Percentiles rank a stretch among this genome's conserved stretches.
Conservation (phyloP, 345 rosid genomes). For the Moricandia arvensis region DNA sequence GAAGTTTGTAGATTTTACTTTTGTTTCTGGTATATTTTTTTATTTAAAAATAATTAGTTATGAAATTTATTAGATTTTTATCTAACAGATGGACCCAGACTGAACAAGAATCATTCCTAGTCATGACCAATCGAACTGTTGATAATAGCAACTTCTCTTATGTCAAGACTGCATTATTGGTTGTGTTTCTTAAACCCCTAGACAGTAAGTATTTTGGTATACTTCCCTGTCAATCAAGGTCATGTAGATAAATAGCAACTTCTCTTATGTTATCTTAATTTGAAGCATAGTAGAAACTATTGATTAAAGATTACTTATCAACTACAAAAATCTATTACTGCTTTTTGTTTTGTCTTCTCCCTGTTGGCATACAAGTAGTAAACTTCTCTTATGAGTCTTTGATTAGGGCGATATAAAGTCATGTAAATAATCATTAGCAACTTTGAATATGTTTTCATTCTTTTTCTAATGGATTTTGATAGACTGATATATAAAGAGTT, state of each 20-base stretch:
- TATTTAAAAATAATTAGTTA: not conserved
- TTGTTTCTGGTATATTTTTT: not conserved
- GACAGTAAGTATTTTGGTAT: conserved; percentile 8
- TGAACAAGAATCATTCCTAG: not conserved
- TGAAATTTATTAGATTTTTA: not conserved
- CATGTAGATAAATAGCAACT: not conserved
- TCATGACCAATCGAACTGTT: not conserved
- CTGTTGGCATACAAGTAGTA: conserved; percentile 6
- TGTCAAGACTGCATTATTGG: conserved; percentile 7
- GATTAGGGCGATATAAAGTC: conserved; percentile 14
- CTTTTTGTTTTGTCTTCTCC: not conserved
- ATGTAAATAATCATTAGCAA: conserved; percentile 20
- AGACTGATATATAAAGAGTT: conserved; percentile 27
- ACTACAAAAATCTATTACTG: not conserved
- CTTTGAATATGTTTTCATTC: conserved; percentile 9
- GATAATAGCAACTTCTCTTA: not conserved
- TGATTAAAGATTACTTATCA: conserved; percentile 7
- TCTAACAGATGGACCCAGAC: not conserved
- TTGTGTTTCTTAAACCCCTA: not conserved
- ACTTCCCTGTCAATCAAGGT: conserved; percentile 1
- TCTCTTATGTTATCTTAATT: not conserved
- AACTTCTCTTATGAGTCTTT: not conserved
- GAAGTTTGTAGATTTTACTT: not conserved
- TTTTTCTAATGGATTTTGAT: conserved; percentile 19
- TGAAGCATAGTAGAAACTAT: conserved; percentile 2